Conservation (phyloP, 2,329 filamentous ascomycete genomes). For the Ambrosiella xylebori region DNA sequence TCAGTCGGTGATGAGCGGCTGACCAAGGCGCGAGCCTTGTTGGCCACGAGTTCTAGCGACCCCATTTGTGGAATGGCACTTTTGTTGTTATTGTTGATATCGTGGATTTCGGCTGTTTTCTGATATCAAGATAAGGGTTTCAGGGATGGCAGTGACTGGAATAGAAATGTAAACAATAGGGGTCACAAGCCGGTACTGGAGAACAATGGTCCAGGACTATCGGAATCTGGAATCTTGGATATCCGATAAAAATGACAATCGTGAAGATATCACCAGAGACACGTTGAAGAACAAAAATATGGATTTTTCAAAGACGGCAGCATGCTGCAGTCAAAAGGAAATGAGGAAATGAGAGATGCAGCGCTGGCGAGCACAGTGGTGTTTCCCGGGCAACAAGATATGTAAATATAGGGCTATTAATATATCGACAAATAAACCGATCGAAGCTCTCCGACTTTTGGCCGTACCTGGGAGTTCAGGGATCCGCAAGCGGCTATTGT, state of each 20-base stretch:
- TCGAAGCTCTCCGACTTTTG: neutral
- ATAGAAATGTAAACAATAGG: neutral
- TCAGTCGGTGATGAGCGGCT: neutral
- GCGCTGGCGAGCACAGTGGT: neutral
- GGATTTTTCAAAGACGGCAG: neutral
- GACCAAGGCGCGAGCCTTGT: constrained; percentile 4
- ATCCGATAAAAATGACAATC: neutral
- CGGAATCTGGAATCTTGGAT: neutral
- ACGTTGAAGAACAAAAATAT: neutral
- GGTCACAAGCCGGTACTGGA: neutral
- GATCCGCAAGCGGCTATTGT: neutral
- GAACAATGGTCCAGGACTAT: too few species aligned
- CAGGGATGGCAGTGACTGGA: neutral
- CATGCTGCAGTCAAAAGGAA: neutral
- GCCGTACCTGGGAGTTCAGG: neutral
- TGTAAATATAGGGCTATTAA: neutral
- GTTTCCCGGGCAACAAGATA: neutral
- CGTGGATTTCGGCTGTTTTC: neutral
- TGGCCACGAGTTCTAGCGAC: constrained; percentile 3
- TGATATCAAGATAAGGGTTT: neutral
- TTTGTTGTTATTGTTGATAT: neutral
- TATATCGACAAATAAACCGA: neutral
- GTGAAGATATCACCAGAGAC: neutral
- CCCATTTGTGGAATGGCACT: neutral
- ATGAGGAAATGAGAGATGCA: constrained; percentile 6